These are phyloP conservation scores for Sordariomycetes sp. DNA, from an alignment of 2,329 filamentous ascomycete genomes.

Conservation along the genomic window DNA sequence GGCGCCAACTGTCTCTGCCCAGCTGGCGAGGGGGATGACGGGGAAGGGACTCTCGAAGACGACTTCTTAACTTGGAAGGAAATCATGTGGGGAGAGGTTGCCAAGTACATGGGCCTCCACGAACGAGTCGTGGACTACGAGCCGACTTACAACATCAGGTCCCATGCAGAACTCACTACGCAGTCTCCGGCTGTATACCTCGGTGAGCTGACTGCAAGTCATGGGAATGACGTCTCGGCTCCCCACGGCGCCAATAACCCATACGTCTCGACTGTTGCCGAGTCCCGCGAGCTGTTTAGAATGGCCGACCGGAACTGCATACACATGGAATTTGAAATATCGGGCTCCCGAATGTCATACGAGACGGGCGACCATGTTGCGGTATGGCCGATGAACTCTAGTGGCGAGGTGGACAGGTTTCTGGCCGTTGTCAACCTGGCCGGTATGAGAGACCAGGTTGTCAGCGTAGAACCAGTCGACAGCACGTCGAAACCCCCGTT, in stretches of 20 bases:
- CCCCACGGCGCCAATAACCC: slow-evolving; percentile 26
- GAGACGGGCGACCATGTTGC: slow-evolving; percentile 25
- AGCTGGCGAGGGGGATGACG: slow-evolving; percentile 20
- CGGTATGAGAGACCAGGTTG: slow-evolving; percentile 12
- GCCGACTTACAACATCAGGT: slow-evolving; percentile 11
- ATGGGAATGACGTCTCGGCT: too few species aligned
- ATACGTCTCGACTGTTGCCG: slow-evolving; percentile 77
- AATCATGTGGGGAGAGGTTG: slow-evolving; percentile 12
- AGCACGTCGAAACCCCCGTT: slow-evolving; percentile 13
- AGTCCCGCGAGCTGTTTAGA: slow-evolving; percentile 32
- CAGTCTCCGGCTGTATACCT: slow-evolving; percentile 8
- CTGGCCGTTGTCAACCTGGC: slow-evolving; percentile 15
- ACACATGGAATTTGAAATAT: slow-evolving; percentile 23
- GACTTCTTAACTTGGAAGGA: slow-evolving; percentile 25
- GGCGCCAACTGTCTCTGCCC: slow-evolving; percentile 17
- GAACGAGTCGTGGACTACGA: slow-evolving; percentile 12
- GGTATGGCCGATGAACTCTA: slow-evolving; percentile 22
- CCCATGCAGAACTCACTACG: slow-evolving; percentile 10
- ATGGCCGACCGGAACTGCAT: slow-evolving; percentile 17
- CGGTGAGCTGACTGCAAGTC: background rate
- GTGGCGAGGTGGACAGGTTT: slow-evolving; percentile 16
- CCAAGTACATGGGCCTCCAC: slow-evolving; percentile 11
- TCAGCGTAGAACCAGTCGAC: slow-evolving; percentile 13
- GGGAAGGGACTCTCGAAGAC: slow-evolving; percentile 19
- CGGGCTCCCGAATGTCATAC: slow-evolving; percentile 14